These are phyloP conservation scores for Auriscalpium orientale DNA, from an alignment of 768 basidiomycete species.

Conservation along the genomic window DNA sequence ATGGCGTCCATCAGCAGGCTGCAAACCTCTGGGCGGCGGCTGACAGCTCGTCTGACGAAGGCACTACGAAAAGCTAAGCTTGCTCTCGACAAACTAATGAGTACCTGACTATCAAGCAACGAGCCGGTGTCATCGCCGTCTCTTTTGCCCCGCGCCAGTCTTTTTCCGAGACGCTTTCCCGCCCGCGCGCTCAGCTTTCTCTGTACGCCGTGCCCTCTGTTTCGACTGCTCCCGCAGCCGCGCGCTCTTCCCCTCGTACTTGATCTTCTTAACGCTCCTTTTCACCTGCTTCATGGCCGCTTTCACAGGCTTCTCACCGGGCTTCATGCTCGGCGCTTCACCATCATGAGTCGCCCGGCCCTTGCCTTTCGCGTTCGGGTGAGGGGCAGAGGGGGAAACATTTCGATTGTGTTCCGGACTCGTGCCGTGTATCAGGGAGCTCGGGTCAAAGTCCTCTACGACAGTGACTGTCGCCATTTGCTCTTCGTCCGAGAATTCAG, in stretches of 20 bases:
- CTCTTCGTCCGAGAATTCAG: slow-evolving; percentile 79
- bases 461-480: slow-evolving; percentile 85
- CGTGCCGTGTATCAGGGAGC: slow-evolving; percentile 43
- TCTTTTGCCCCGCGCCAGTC: slow-evolving; percentile 14
- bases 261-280: slow-evolving; percentile 29
- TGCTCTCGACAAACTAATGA: no score
- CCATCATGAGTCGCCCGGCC: slow-evolving; percentile 3
- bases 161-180: slow-evolving; percentile 47
- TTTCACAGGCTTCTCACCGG: not conserved
- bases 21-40: no score
- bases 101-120: no score
- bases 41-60: no score
- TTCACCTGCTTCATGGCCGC: slow-evolving; percentile 8
- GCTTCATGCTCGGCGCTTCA: not conserved
- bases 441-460: slow-evolving; percentile 85
- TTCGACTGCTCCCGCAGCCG: slow-evolving; percentile 54
- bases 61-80: no score
- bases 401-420: slow-evolving; percentile 1
- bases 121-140: not conserved
- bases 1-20: no score
- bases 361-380: slow-evolving; percentile 23
- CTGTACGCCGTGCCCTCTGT: slow-evolving; percentile 54
- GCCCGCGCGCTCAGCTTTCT: slow-evolving; percentile 68
- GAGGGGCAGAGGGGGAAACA: slow-evolving; percentile 8
- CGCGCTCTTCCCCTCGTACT: slow-evolving; percentile 66